phyloP scores from a whole-genome alignment of 331 rosid genomes.

The Arachis monticola region DNA sequence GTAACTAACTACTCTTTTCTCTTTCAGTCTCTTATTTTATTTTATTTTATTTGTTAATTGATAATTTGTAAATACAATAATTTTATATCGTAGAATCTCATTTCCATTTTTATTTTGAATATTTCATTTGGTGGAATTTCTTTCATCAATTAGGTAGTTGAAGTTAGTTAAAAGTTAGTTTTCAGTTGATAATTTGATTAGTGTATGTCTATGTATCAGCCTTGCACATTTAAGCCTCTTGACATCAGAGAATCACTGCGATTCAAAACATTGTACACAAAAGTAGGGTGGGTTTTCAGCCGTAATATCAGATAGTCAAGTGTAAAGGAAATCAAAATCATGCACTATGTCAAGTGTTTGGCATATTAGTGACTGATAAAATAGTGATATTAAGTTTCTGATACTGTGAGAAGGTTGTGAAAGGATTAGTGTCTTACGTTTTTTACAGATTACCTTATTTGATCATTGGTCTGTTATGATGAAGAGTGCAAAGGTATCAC shows the following conservation, averaged over 20 bases:
- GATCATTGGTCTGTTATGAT: constrained; percentile 18
- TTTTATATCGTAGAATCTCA: neutral
- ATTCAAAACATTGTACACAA: constrained; percentile 11
- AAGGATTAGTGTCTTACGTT: constrained; percentile 21
- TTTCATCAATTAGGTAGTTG: neutral
- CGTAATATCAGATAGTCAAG: neutral
- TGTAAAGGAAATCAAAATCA: constrained; percentile 19
- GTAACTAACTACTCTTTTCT: constrained; percentile 55
- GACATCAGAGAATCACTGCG: neutral
- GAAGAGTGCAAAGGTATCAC: constrained; percentile 18
- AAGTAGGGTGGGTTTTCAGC: constrained; percentile 26
- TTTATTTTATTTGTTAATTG: neutral
- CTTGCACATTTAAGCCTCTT: neutral
- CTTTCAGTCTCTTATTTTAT: neutral
- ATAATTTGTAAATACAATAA: too few species aligned
- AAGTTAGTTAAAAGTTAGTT: neutral
- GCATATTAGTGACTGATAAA: neutral
- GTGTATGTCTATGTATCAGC: neutral
- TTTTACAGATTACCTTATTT: constrained; percentile 7
- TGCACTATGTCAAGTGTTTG: constrained; percentile 9
- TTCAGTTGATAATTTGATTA: neutral
- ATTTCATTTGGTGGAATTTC: constrained; percentile 7
- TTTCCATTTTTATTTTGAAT: constrained; percentile 8
- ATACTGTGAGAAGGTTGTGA: constrained; percentile 27
- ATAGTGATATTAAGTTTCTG: constrained; percentile 2